These are phyloP conservation scores for Hygrophila difformis DNA, from an alignment of 257 asterid genomes.

Conservation along the genomic window DNA sequence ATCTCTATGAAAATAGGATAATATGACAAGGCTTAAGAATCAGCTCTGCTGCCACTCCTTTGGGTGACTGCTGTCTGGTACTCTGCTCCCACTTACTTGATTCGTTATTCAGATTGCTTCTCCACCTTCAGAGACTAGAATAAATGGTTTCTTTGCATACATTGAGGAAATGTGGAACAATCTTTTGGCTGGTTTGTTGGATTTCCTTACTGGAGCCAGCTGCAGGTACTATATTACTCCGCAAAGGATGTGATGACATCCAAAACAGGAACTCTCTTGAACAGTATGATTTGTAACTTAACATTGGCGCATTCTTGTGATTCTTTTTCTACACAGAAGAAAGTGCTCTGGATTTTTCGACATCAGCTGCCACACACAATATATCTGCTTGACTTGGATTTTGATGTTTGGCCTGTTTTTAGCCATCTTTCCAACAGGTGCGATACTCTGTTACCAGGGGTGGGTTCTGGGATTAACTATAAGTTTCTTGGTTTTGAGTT, in stretches of 20 bases:
- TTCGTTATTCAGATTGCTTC: slow-evolving; percentile 55
- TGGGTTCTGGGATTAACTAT: neutral
- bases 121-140: slow-evolving; percentile 68
- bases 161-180: slow-evolving; percentile 65
- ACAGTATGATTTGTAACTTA: neutral
- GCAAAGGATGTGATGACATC: neutral
- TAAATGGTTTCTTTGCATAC: slow-evolving; percentile 68
- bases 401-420: slow-evolving; percentile 60
- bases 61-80: no score
- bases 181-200: slow-evolving; percentile 45
- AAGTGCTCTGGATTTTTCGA: slow-evolving; percentile 78
- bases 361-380: slow-evolving; percentile 80
- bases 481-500: neutral
- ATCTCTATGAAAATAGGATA: no score
- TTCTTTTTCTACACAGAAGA: slow-evolving; percentile 38
- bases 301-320: slow-evolving; percentile 8
- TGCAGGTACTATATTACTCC: slow-evolving; percentile 54
- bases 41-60: no score
- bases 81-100: slow-evolving; percentile 1
- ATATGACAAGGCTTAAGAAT: no score
- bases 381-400: slow-evolving; percentile 82
- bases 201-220: slow-evolving; percentile 66
- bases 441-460: slow-evolving; percentile 3
- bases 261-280: neutral
- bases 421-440: slow-evolving; percentile 88